These are phyloP conservation scores for Fulvia fulva DNA, from an alignment of 2,329 filamentous ascomycete species.

Conservation along the genomic window DNA sequence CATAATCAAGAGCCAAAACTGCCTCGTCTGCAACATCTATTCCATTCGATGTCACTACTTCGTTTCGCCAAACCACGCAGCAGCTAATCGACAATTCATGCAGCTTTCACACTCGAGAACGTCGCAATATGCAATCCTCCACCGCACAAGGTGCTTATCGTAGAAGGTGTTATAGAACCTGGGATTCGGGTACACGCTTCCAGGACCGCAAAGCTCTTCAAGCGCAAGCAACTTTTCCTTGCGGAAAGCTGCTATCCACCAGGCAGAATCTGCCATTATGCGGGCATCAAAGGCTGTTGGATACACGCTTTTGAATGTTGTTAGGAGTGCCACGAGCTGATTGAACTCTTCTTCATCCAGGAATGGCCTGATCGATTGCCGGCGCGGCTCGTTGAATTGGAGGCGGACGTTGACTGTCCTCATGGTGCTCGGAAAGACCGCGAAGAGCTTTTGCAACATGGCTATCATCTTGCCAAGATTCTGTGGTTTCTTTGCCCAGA, in stretches of 20 bases:
- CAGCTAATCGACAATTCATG: too few relatives aligned
- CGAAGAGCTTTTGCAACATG: neutral
- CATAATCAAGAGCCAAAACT: too few relatives aligned
- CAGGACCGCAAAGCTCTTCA: neutral
- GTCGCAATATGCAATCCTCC: too few relatives aligned
- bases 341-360: neutral
- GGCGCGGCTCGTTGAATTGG: neutral
- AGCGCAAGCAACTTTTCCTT: neutral
- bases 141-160: too few relatives aligned
- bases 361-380: neutral
- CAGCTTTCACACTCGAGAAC: too few relatives aligned
- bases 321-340: neutral
- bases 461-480: neutral
- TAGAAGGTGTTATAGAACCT: too few relatives aligned
- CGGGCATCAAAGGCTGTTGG: neutral
- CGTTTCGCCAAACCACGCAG: too few relatives aligned
- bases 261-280: neutral
- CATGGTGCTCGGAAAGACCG: neutral
- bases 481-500: neutral
- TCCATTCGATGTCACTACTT: too few relatives aligned
- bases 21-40: too few relatives aligned
- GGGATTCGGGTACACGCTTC: too few relatives aligned
- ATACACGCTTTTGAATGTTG: neutral
- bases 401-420: neutral
- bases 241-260: neutral